Evolutionary conservation across 176 grass and related monocot species (phyloP), one percentile per base, ranked within the genome.

Genomic region (Oryza brachyantha): DNA sequence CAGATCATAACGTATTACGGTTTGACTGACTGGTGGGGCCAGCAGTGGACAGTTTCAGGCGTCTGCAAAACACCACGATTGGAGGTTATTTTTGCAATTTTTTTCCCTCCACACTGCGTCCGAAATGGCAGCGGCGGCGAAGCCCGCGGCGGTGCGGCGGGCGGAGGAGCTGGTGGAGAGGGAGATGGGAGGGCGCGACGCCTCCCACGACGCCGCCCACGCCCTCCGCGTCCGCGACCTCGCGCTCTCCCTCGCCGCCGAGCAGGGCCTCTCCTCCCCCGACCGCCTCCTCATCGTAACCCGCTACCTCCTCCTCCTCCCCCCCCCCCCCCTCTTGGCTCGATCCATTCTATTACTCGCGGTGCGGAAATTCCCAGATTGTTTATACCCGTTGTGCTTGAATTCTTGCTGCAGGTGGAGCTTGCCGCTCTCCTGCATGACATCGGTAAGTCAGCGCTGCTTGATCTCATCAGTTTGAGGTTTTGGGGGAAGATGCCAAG

Each of bases 351-450:
- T 34, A 61, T 55, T 10, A 28, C 36, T 75, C 32, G 27, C 29
- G 24, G 4, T 4, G 8, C 4, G 28, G 2, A 48, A 7, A 8
- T 81, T 69, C 13, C 7, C 3, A 1, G 36, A 45, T 68, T 29
- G 10, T 3, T 52, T 3, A 8, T 74, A 6, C 17, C 9, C 17
- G 3, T 52, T 36, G 12, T 25, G 28, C 78, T 71, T 76, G 54
- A 26, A n/a, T n/a, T n/a, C n/a, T 81, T 83, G 73, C 29, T 67
- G 1, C 80, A 98, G 92, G 92, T 98, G 11, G 95, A 94, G 77
- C 83, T 98, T 43, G 87, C 92, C 17, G 92, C 95, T 62, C 92
- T 98, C 66, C 80, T 98, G 24, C 95, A 98, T 79, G 95, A 98
- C 85, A 67, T 97, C 52, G 92, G 89, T 94, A 92, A 79, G 35